Base-by-base conservation (phyloP, 306 rosid species). In the Cotoneaster glaucophyllus region DNA sequence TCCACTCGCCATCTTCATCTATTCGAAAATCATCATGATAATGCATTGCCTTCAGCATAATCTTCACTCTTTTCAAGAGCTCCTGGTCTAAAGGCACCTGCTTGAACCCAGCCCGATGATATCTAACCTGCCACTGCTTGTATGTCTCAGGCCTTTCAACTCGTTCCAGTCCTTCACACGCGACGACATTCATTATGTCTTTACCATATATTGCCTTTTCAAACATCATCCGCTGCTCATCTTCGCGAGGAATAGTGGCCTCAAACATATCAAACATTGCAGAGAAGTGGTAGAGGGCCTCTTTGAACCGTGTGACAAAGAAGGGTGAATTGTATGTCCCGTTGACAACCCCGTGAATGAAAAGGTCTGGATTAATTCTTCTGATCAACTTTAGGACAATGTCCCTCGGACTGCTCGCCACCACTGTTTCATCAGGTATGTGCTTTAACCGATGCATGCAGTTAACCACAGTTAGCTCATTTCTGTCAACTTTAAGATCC, bases 121-220 rank as follows among this genome's bases (percentile, higher is more conserved):
- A 48, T 76, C 87, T 75, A 3, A 70, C 65, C 39, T 70, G 74
- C 87, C 85, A 81, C 70, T 74, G 80, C 75, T 52, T 84, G 69
- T 84, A 84, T 3, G 78, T 69, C 77, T 84, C 84, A 0, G 84
- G 84, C 74, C 82, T 75, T 19, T 77, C 84, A 37, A 78, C 82
- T 68, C 87, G 78, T 67, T 74, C 83, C 17, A 31, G 13, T 25
- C 87, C 85, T 59, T 84, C 85, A 18, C 87, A 84, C 1, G 82
- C 85, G 18, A 81, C 4, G 2, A 74, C 76, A 31, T 81, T 84
- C 73, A 77, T 44, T 44, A 74, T 75, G 52, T 80, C 85, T 65
- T 77, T 73, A 2, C 81, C 87, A 22, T 44, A 58, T 24, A 81
- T 24, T 3, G 67, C 85, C 56, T 48, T 74, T 65, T 84, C 87